A percentile compares a stretch with the other conserved stretches of the same genome.
Conservation (phyloP, 2,329 filamentous ascomycete genomes). For the Venturiaceae sp. region DNA sequence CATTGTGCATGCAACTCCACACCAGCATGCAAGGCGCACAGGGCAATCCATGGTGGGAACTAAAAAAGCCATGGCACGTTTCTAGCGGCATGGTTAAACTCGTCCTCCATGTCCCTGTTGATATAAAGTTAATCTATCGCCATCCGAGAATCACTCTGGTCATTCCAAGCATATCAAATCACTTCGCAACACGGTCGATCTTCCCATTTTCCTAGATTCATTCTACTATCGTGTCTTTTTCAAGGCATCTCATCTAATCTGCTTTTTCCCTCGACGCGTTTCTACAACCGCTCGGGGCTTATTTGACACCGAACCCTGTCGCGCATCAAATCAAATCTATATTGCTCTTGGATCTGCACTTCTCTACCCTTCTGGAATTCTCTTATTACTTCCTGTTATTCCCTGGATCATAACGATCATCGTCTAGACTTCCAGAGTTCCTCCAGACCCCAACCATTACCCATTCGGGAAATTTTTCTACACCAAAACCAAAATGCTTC, state of each 20-base stretch:
- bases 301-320: background rate
- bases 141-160: background rate
- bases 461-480: background rate
- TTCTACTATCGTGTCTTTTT: background rate
- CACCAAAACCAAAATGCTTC: background rate
- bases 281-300: background rate
- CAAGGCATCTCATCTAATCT: background rate
- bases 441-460: background rate
- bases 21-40: background rate
- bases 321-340: background rate
- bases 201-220: background rate
- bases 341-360: background rate
- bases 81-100: background rate
- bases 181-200: background rate
- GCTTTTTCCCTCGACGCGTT: background rate
- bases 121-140: background rate
- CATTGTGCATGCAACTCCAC: background rate
- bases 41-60: background rate
- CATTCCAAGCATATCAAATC: background rate
- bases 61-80: background rate
- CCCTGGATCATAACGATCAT: background rate
- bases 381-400: background rate
- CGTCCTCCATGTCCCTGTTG: background rate
- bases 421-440: background rate
- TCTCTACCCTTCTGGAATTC: background rate